phyloP scores from a whole-genome alignment of 2,329 filamentous ascomycete species.

The Hypoxylon sp. region DNA sequence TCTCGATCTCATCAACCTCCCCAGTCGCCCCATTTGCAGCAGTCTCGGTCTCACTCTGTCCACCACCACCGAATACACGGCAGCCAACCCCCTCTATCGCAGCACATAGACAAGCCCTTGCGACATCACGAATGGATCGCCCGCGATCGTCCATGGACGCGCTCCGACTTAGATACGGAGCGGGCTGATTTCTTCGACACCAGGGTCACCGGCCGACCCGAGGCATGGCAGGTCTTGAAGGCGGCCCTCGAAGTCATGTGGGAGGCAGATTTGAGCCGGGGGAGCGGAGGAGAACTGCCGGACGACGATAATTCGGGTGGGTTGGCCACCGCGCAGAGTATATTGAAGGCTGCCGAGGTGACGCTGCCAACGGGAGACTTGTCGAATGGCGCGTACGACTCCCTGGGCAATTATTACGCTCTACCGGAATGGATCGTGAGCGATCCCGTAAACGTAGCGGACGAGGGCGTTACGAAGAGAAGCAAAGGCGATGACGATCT shows the following conservation, averaged over 20 bases:
- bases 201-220: conserved; percentile 75
- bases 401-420: conserved; percentile 73
- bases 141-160: conserved; percentile 72
- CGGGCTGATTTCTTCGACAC: conserved; percentile 90
- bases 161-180: conserved; percentile 71
- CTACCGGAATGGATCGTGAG: conserved; percentile 73
- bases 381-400: conserved; percentile 75
- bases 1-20: conserved; percentile 25
- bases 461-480: conserved; percentile 35
- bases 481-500: conserved; percentile 40
- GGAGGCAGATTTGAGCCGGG: conserved; percentile 52
- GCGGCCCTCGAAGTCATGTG: conserved; percentile 74
- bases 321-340: conserved; percentile 76
- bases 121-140: conserved; percentile 71
- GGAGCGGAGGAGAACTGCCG: conserved; percentile 36
- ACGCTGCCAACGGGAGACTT: conserved; percentile 78
- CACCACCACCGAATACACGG: conserved; percentile 36
- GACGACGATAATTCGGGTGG: conserved; percentile 47
- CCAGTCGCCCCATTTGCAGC: conserved; percentile 18
- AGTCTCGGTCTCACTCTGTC: conserved; percentile 21
- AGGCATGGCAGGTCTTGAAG: conserved; percentile 82
- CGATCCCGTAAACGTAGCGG: conserved; percentile 67
- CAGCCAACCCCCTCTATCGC: conserved; percentile 56
- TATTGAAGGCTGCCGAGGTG: conserved; percentile 79
- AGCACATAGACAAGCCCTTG: conserved; percentile 76